A percentile compares a stretch with the other conserved stretches of the same genome.
Evolutionary conservation across 495 filamentous ascomycete species (phyloP).

Genomic region (Lasiosphaeria miniovina): DNA sequence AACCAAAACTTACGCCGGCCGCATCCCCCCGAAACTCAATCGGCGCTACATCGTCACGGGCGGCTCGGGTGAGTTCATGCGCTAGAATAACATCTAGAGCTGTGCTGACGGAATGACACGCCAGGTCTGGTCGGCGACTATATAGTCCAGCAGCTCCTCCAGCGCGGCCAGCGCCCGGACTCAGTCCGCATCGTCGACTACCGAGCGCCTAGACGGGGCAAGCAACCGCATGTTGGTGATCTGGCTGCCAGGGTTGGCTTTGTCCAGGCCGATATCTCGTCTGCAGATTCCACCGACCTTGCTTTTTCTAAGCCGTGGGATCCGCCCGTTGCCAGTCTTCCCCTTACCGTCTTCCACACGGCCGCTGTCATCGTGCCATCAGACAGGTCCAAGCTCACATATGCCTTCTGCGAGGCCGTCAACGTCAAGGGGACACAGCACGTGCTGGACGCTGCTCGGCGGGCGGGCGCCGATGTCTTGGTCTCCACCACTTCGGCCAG

Average conservation of each 20-base stretch:
- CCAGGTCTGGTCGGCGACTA: slow-evolving; percentile 43
- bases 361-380: slow-evolving; percentile 45
- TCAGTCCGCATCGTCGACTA: slow-evolving; percentile 45
- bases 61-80: slow-evolving; percentile 49
- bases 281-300: slow-evolving; percentile 26
- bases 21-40: slow-evolving; percentile 51
- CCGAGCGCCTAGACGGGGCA: slow-evolving; percentile 22
- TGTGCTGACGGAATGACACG: neutral
- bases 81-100: neutral
- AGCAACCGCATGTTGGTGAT: slow-evolving; percentile 35
- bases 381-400: slow-evolving; percentile 36
- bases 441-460: slow-evolving; percentile 50
- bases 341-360: slow-evolving; percentile 46
- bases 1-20: slow-evolving; percentile 39
- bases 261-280: slow-evolving; percentile 42
- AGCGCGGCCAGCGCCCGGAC: slow-evolving; percentile 37
- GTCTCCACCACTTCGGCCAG: slow-evolving; percentile 59
- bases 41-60: slow-evolving; percentile 57
- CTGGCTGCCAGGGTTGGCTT: slow-evolving; percentile 34
- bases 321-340: slow-evolving; percentile 26
- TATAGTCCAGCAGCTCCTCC: slow-evolving; percentile 44
- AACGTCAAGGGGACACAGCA: slow-evolving; percentile 61
- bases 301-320: slow-evolving; percentile 41
- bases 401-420: slow-evolving; percentile 39
- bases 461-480: slow-evolving; percentile 50